Base-by-base conservation (phyloP, 768 basidiomycete genomes). In the Rhodotorula kratochvilovae region DNA sequence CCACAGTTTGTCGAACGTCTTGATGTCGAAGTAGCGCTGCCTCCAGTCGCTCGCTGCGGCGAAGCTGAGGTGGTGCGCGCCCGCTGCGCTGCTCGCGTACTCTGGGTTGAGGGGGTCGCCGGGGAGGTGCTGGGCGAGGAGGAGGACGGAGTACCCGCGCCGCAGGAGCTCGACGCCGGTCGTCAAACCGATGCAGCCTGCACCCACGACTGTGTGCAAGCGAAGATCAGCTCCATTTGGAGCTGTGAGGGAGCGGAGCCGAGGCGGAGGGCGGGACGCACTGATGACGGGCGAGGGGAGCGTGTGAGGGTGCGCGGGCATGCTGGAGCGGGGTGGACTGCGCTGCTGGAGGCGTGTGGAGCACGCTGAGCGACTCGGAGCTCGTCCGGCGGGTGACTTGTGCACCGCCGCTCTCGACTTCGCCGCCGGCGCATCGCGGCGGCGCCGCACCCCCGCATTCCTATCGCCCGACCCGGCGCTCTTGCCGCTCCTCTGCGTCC, bases 21-120 rank as follows among this genome's bases (percentile, higher is more conserved):
- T 46, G 53, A 67, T 46, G 66, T 81, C 80, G 67, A 78, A 76
- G 15, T 54, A 63, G 7, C 75, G 54, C 73, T 81, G 81, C 3
- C 77, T 51, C 50, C 63, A 70, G 73, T 81, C 80, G 33, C 61
- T 70, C 46, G 79, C 74, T 53, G 72, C 80, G 3, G 81, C 80
- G 71, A 80, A 80, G 55, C 77, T 77, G 42, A 81, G 74, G 67
- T 81, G 81, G 71, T 81, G 81, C 0, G 80, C 81, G 4, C 79
- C 80, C 43, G 80, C 80, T 2, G 77, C 77, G 1, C 77, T 74
- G 16, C 61, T 68, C 15, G 80, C 78, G 61, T 79, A 81, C 8
- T 61, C 68, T 2, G 80, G 53, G 35, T 69, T 68, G 15, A 79
- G 72, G 0, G 76, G 65, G 62, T 82, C 81, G 29, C 75, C 69